phyloP scores from a whole-genome alignment of 2,329 filamentous ascomycete genomes.

The Fusarium redolens region DNA sequence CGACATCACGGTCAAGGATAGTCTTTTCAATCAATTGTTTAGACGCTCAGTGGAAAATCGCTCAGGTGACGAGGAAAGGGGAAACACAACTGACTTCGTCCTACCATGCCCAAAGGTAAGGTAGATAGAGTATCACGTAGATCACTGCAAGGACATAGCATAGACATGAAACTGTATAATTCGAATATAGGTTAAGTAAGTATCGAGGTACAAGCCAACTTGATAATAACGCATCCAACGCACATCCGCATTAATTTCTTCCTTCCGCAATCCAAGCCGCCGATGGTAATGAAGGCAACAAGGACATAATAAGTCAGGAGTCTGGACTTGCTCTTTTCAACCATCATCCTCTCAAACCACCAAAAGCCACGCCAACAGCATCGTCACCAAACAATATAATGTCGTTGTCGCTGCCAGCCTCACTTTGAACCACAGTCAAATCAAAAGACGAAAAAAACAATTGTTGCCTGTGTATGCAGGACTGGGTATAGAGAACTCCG shows the following conservation, averaged over 20 bases:
- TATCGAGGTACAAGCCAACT: constrained; percentile 7
- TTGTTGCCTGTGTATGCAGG: constrained; percentile 20
- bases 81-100: background rate
- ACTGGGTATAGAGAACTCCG: constrained; percentile 27
- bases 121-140: background rate
- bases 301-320: background rate
- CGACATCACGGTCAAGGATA: background rate
- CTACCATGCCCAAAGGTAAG: background rate
- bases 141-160: background rate
- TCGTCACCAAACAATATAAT: background rate
- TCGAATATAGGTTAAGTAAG: constrained; percentile 1
- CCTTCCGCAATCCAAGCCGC: background rate
- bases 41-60: background rate
- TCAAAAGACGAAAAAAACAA: constrained; percentile 1
- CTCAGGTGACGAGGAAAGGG: background rate
- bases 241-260: constrained; percentile 13
- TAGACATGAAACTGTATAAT: background rate
- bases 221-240: constrained; percentile 1
- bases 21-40: background rate
- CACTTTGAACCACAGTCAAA: constrained; percentile 18
- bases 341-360: constrained; percentile 16
- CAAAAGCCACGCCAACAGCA: constrained; percentile 18
- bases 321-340: constrained; percentile 17
- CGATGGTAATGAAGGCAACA: background rate
- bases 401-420: constrained; percentile 26